Base-by-base conservation (phyloP, 2,329 filamentous ascomycete genomes). In the Penicillium sp. region DNA sequence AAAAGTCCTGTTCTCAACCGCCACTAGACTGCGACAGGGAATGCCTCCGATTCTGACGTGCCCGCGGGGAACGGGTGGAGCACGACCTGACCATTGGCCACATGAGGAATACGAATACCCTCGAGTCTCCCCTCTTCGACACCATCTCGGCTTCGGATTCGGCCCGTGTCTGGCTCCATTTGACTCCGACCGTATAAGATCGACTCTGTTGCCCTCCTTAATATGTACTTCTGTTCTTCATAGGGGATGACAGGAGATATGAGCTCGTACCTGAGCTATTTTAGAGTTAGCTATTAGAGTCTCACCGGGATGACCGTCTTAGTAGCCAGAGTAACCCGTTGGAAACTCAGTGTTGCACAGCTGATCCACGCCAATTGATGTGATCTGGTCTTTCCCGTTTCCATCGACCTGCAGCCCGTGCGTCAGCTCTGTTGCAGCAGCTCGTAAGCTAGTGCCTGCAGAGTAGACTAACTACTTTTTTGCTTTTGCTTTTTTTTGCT, bases 141-240 rank as follows among this genome's bases (percentile, higher is more conserved):
- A 32, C 36, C 34, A 27, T 31, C 27, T 22, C 27, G 24, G 40
- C 51, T 46, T 50, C 41, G 42, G 49, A 54, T 48, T 57, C 51
- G 51, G 55, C 41, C 53, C 53, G 47, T 45, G 36, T 45, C 24
- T 42, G 26, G 41, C 24, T 40, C 47, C 46, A 42, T 39, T 52
- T 28, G 37, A 28, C 44, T 36, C 35, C 28, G 38, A 49, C 44
- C 24, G 29, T 54, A 46, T 52, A 49, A 52, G 41, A 44, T 47
- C 38, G 40, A 45, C 20, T 51, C n/a, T n/a, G n/a, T n/a, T n/a
- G n/a, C n/a, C n/a, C n/a, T n/a, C n/a, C n/a, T n/a, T n/a, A n/a
- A n/a, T n/a, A n/a, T n/a, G n/a, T n/a, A n/a, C n/a, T n/a, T n/a
- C n/a, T n/a, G n/a, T n/a, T n/a, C n/a, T n/a, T n/a, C n/a, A n/a